Base-by-base conservation (phyloP, 2,329 filamentous ascomycete genomes). In the Stachybotrys echinatus region DNA sequence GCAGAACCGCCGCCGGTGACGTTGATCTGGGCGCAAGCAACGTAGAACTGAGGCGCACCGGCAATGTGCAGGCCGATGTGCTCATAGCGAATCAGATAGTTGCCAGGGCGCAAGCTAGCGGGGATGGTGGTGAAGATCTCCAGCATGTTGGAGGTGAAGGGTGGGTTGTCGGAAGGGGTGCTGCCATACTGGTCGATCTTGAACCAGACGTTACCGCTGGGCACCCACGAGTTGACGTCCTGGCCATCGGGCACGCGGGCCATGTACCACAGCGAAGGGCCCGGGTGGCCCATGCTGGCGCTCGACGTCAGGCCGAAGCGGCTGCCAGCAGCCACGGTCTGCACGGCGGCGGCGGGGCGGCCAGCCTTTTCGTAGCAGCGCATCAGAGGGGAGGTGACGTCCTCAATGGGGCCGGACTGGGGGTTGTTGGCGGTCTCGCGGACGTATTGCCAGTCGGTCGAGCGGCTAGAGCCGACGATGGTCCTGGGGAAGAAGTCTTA, bases 41-140 rank as follows among this genome's bases (percentile, higher is more conserved):
- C 55, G 56, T 61, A 61, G 49, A 61, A 60, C 45, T 61, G 59
- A 5, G 59, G 56, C 4, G 47, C 59, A 23, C 52, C 62, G 8
- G 69, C 70, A 8, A 63, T 58, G 53, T 74, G 71, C 23, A 74
- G 62, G 21, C 68, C 71, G 43, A 74, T 68, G n/a, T 68, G 63
- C 55, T 74, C 71, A 17, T 68, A 67, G 50, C 72, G 63, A 42
- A 74, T 53, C 18, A 75, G 65, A 50, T 74, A 74, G 50, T 73
- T 63, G 22, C 71, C 72, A 3, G 68, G 62, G 8, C 68, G 62
- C 8, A 74, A 58, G 52, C 62, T 62, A 14, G 63, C 55, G 5
- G 72, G 71, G 45, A 74, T 65, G 17, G 56, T 66, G 50, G 71
- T 63, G 48, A 59, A 65, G 45, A 46, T 8, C 27, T 46, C 44